Percentiles rank a stretch among this genome's conserved stretches.
phyloP scores from a whole-genome alignment of 768 basidiomycete genomes.

The Suillus plorans region DNA sequence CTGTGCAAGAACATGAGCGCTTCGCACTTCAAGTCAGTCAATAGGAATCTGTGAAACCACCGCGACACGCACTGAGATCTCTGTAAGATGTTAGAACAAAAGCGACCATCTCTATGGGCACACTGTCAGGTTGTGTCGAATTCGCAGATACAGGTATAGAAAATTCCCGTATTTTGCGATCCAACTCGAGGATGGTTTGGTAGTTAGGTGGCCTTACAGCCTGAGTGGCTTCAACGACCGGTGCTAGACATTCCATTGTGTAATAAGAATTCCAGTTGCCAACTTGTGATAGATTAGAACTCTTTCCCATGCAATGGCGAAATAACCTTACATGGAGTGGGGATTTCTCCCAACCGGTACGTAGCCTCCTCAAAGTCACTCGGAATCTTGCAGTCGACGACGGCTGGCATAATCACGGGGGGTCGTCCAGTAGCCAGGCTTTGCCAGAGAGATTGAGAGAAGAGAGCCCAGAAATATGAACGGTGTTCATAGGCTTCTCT shows the following conservation, averaged over 20 bases:
- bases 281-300: slow-evolving; percentile 31
- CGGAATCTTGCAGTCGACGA: slow-evolving; percentile 48
- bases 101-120: slow-evolving; percentile 40
- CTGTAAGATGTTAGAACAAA: slow-evolving; percentile 45
- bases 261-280: slow-evolving; percentile 49
- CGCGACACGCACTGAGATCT: slow-evolving; percentile 38
- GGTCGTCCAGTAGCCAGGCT: slow-evolving; percentile 50
- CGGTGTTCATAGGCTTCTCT: slow-evolving; percentile 54
- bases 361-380: slow-evolving; percentile 44
- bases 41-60: not conserved
- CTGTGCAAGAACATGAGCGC: slow-evolving; percentile 58
- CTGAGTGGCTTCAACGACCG: slow-evolving; percentile 41
- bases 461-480: slow-evolving; percentile 55
- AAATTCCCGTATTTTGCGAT: slow-evolving; percentile 46
- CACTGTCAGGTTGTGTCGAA: slow-evolving; percentile 25
- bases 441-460: slow-evolving; percentile 52
- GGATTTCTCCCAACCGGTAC: slow-evolving; percentile 43
- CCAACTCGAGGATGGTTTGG: slow-evolving; percentile 46
- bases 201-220: slow-evolving; percentile 46
- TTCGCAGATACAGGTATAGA: slow-evolving; percentile 25
- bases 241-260: slow-evolving; percentile 40
- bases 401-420: slow-evolving; percentile 41
- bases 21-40: slow-evolving; percentile 22
- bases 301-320: not conserved
- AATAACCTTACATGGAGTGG: slow-evolving; percentile 43